Evolutionary conservation across 495 filamentous ascomycete species (phyloP), one percentile per base, ranked within the genome.

Genomic region (Neurospora sp.): DNA sequence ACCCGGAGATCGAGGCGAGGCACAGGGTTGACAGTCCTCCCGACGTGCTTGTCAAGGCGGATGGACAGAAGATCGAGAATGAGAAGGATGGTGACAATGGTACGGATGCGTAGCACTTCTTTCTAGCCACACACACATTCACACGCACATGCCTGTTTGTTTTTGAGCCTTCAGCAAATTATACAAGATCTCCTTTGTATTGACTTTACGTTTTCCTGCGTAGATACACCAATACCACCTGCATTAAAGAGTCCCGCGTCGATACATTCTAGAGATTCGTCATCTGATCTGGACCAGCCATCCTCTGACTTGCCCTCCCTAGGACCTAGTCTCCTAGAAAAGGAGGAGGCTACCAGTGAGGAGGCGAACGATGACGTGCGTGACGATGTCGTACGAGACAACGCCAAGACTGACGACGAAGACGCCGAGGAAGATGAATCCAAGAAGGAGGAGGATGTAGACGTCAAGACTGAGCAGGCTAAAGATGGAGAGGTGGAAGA

Each of bases 31-130:
- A 87, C 73, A 82, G 84, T 39, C 78, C 80, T 31, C 85, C 85
- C 54, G 85, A 87, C 72, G 69, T 87, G n/a, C 73, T 86, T 69
- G 76, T 84, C 73, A 86, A 83, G 79, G 79, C 83, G 39, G 81
- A 85, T 74, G 81, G 81, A 41, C 74, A 80, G 37, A 77, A 27
- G 72, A 72, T 77, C 27, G 75, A 42, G 72, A 73, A 80, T 69
- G 76, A 76, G 14, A 77, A 79, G 23, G 74, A 69, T 71, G 78
- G 44, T 72, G 72, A 75, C 59, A 75, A 73, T 81, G 81, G 80
- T 83, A 83, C 77, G 81, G 79, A 79, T 75, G 76, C 78, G 76
- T 81, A 82, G 80, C 73, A 66, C 72, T 78, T 75, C 74, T 69
- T 75, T 71, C 76, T 69, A 69, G 73, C 66, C 39, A 42, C 71